Evolutionary conservation across 2,329 filamentous ascomycete species (phyloP).

Genomic region (Aspergillus phoenicis): DNA sequence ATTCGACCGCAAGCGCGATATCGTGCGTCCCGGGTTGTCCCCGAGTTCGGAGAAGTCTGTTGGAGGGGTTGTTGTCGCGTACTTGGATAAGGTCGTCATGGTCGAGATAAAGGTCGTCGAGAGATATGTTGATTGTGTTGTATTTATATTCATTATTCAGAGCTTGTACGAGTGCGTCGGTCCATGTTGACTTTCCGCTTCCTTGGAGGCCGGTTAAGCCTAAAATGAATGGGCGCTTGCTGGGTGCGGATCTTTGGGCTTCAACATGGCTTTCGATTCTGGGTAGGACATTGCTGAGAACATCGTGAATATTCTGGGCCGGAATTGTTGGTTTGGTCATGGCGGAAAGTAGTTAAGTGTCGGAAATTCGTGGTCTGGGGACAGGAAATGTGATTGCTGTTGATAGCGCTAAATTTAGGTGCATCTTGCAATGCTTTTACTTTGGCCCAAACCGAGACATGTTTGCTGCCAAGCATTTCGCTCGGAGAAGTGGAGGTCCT

Average conservation of each 20-base stretch:
- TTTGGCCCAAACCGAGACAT: too few species aligned
- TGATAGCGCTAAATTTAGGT: too few species aligned
- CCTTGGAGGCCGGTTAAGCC: neutral
- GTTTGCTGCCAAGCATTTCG: too few species aligned
- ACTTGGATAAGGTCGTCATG: neutral
- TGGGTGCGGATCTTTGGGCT: neutral
- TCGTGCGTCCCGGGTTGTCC: neutral
- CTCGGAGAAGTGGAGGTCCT: too few species aligned
- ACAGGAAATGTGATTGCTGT: too few species aligned
- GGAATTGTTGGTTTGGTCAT: neutral
- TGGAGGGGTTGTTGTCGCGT: neutral
- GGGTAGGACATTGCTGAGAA: neutral
- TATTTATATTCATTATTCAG: neutral
- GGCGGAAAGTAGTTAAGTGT: too few species aligned
- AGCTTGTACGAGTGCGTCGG: neutral
- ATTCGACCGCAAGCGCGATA: neutral
- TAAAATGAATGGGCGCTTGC: neutral
- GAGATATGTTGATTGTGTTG: neutral
- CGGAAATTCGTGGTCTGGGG: too few species aligned
- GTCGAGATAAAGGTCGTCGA: neutral
- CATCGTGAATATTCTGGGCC: neutral
- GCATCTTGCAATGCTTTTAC: too few species aligned
- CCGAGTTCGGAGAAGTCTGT: neutral
- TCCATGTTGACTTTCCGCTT: conserved; percentile 3
- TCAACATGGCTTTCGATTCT: neutral